Evolutionary conservation across 768 basidiomycete species (phyloP), one percentile per base, ranked within the genome.

Genomic region (Mycena chlorophos): DNA sequence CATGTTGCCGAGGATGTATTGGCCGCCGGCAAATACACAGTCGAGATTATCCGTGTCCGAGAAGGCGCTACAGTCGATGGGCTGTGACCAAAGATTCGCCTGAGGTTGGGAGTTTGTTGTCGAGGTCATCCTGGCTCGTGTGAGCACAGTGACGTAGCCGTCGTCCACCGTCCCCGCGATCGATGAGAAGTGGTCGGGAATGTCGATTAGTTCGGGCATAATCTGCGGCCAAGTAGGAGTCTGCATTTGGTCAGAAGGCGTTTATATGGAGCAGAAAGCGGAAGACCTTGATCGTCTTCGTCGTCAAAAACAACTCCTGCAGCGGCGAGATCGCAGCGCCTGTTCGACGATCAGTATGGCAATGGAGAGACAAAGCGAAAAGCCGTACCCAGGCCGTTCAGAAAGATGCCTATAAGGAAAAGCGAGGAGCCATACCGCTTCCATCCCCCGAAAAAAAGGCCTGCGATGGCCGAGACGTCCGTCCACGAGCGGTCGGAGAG

Each of bases 231-330:
- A 51, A n/a, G 50, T 56, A 28, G 55, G 55, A 29, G 55, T 56
- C 38, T 51, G 37, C n/a, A n/a, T n/a, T n/a, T n/a, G n/a, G n/a
- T n/a, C n/a, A n/a, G n/a, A n/a, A n/a, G n/a, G n/a, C n/a, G n/a
- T n/a, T n/a, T n/a, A n/a, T n/a, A n/a, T n/a, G n/a, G n/a, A n/a
- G n/a, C n/a, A n/a, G n/a, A n/a, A n/a, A n/a, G n/a, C n/a, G n/a
- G n/a, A n/a, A n/a, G n/a, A n/a, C n/a, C n/a, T n/a, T n/a, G 39
- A 51, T 56, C 22, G 50, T 56, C 39, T 25, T 48, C 16, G 55
- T 56, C 34, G 55, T 40, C 20, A 56, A 50, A 45, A 25, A 56
- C 16, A 56, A 25, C 37, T 56, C 37, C 55, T 56, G 55, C 27
- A 56, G 55, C 22, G 55, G 55, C 25, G 55, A 26, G 23, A 56